A percentile compares a stretch with the other conserved stretches of the same genome.
phyloP scores from a whole-genome alignment of 2,329 filamentous ascomycete genomes.

The Colletotrichum cordylinicola region DNA sequence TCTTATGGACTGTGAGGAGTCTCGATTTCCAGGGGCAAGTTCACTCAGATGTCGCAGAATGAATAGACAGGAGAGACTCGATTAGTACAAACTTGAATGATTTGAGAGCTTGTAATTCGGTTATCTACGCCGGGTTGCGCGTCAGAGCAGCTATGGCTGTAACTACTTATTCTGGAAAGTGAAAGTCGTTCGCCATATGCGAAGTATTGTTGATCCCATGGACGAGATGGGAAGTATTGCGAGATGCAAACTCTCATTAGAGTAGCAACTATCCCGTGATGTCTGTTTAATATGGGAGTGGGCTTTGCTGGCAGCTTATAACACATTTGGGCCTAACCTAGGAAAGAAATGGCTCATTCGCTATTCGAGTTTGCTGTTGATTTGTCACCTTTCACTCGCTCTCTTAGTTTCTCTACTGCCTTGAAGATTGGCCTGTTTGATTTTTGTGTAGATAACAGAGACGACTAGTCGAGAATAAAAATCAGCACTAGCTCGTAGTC shows the following conservation, averaged over 20 bases:
- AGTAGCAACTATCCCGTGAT: no score
- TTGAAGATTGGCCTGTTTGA: no score
- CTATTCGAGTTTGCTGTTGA: no score
- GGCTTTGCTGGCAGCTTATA: no score
- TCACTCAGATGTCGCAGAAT: background rate
- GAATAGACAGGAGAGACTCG: background rate
- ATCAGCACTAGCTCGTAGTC: rapidly evolving
- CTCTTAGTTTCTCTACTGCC: no score
- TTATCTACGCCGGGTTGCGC: background rate
- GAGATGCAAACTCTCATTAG: no score
- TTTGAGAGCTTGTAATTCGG: background rate
- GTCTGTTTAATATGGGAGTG: no score
- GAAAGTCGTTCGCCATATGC: rapidly evolving
- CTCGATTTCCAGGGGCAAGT: background rate
- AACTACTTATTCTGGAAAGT: background rate
- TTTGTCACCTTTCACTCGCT: no score
- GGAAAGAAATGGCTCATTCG: no score
- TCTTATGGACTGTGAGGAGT: background rate
- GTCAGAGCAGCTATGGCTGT: background rate
- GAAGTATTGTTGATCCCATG: background rate
- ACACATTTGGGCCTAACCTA: no score
- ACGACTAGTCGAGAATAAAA: background rate
- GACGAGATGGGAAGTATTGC: background rate
- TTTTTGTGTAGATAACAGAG: no score
- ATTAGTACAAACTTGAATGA: background rate